These are phyloP conservation scores for Hirsutella minnesotensis DNA, from an alignment of 2,329 filamentous ascomycete species.

Conservation along the genomic window DNA sequence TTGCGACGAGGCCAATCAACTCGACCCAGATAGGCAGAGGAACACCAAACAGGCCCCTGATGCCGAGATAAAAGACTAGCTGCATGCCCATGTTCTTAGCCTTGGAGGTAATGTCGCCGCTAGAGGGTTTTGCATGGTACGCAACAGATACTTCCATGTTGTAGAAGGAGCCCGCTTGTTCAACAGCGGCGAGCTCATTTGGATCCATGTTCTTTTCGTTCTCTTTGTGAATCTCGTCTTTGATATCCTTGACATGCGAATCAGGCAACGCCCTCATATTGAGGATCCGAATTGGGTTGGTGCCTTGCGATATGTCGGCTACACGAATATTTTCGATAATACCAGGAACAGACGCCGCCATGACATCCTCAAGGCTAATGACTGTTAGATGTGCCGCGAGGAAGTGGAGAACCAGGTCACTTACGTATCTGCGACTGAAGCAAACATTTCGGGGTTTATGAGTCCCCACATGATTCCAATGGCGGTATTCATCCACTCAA, in stretches of 20 bases:
- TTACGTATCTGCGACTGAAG: slow-evolving; percentile 73
- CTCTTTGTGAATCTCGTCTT: slow-evolving; percentile 65
- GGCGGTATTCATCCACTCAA: slow-evolving; percentile 92
- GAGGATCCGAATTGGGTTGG: slow-evolving; percentile 78
- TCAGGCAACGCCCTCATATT: slow-evolving; percentile 77
- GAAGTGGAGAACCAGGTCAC: slow-evolving; percentile 4
- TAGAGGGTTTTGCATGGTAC: slow-evolving; percentile 74
- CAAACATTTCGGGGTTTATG: slow-evolving; percentile 91
- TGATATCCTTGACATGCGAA: slow-evolving; percentile 67
- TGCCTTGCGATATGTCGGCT: slow-evolving; percentile 88
- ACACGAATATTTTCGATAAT: slow-evolving; percentile 92
- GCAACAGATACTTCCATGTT: slow-evolving; percentile 85
- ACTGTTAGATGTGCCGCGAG: background rate
- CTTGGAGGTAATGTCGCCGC: slow-evolving; percentile 60
- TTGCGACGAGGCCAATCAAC: slow-evolving; percentile 81
- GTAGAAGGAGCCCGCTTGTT: slow-evolving; percentile 86
- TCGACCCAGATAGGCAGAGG: slow-evolving; percentile 84
- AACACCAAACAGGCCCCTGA: slow-evolving; percentile 80
- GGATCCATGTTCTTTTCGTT: slow-evolving; percentile 75
- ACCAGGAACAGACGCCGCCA: slow-evolving; percentile 87
- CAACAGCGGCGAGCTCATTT: slow-evolving; percentile 76
- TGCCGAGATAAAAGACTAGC: slow-evolving; percentile 82
- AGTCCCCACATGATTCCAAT: slow-evolving; percentile 78
- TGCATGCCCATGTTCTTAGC: slow-evolving; percentile 97
- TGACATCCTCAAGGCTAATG: slow-evolving; percentile 55